Base-by-base conservation (phyloP, 1,284 basidiomycete genomes). In the Agaricales sp. region DNA sequence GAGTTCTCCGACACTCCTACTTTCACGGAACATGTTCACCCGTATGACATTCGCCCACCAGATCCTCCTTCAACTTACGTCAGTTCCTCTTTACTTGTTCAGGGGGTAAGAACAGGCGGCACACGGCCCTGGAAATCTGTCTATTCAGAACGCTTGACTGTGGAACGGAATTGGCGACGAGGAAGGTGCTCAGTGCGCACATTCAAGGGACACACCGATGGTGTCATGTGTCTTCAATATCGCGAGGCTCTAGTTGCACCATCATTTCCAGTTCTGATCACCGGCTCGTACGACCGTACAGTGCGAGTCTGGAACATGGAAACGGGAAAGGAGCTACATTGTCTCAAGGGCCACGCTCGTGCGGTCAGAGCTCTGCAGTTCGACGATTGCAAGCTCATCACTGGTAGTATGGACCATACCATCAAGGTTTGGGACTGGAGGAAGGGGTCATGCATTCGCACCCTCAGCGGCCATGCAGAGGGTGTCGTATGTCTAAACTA, bases 381-480 rank as follows among this genome's bases (percentile, higher is more conserved):
- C 60, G 96, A 99, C 66, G 87, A 93, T 56, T 85, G 81, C 55
- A 94, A 98, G 65, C 76, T 99, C 45, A 94, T 99, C 63, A 98
- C 96, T 0, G 95, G 88, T 1, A 89, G 87, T 54, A 96, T 98
- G 93, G 96, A 99, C 62, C 78, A 84, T 55, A 95, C 92, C 1
- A 82, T 99, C 61, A 88, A 91, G 55, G 90, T 99, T 12, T 94
- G 96, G 95, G 90, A 98, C 61, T 99, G 96, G 96, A 76, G 95
- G 51, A 85, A 87, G 23, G 96, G 96, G 24, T 82, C 85, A 57
- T 94, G 94, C 60, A 82, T 95, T 51, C 74, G 89, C 50, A 87
- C 90, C 39, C 69, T 95, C 55, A 78, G 88, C 48, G 94, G 94
- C 1, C 95, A 99, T 63, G 83, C 87, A 4, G 92, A 91, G 50